Base-by-base conservation (phyloP, 202 grass and related monocot species). In the Brachypodium distachyon region DNA sequence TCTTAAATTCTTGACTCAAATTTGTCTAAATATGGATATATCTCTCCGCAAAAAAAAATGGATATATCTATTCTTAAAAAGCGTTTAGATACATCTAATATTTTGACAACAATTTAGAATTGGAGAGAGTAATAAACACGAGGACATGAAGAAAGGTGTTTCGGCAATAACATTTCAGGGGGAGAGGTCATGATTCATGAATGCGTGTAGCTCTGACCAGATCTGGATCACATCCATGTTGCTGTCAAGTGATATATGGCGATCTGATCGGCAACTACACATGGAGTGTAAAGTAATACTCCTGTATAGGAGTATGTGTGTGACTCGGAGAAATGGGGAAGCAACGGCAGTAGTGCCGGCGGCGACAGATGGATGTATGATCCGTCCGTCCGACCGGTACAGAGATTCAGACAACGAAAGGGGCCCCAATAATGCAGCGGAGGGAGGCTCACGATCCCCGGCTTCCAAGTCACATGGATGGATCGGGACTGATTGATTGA, bases 391-490 rank as follows among this genome's bases (percentile, higher is more conserved):
- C 56, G 4, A n/a, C n/a, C 59, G 26, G 47, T 26, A 34, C 61
- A 66, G 11, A 29, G 41, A 41, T 76, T 43, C 79, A 4, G 70
- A 41, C 34, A 23, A 26, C 0, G 10, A 34, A 29, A 59, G 4
- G 18, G n/a, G 38, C 19, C 5, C 5, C 49, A 85, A 85, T 79
- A 65, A 73, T 78, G 54, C 52, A 60, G 31, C n/a, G 17, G 41
- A 51, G 54, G 13, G n/a, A 25, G 54, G 74, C 26, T 63, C 28
- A 65, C 48, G 74, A 78, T 72, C 57, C 47, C 75, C 47, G 57
- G 82, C 82, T 73, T 57, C 75, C 82, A 72, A 84, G 82, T 84
- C 82, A 84, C 82, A 65, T 84, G 82, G 55, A 44, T 2, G 12
- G 12, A n/a, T n/a, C 17, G 40, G 6, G 14, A 68, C 25, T 11